Evolutionary conservation across 306 rosid species (phyloP).

Genomic region (Luffa acutangula): DNA sequence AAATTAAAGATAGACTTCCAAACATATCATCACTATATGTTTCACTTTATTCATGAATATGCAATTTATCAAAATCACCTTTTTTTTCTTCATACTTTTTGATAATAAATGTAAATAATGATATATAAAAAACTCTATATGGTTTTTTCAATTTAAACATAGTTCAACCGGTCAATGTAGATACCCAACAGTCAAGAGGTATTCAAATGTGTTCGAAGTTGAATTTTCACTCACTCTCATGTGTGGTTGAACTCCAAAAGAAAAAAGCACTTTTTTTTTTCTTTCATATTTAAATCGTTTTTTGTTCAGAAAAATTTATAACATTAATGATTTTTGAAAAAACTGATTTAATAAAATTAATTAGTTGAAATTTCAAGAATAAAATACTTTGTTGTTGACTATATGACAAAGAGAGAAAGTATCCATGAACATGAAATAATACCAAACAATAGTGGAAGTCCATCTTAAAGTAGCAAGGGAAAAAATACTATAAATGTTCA

Average conservation of each 20-base stretch:
- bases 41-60: neutral
- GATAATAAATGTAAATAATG: neutral
- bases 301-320: no score
- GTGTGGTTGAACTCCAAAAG: no score
- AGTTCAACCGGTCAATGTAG: no score
- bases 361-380: neutral
- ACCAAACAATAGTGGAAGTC: neutral
- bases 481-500: no score
- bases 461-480: neutral
- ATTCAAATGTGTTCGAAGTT: no score
- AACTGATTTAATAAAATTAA: neutral
- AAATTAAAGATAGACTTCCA: neutral
- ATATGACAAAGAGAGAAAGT: neutral
- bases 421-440: neutral
- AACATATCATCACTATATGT: neutral
- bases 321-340: no score
- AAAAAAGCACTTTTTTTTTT: no score
- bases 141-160: no score
- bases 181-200: no score
- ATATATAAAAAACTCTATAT: neutral
- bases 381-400: neutral
- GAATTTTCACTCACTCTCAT: no score
- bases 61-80: neutral
- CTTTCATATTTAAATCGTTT: neutral
- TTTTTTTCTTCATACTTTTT: neutral